These are phyloP conservation scores for Sicyos edulis DNA, from an alignment of 306 rosid species.

Conservation along the genomic window DNA sequence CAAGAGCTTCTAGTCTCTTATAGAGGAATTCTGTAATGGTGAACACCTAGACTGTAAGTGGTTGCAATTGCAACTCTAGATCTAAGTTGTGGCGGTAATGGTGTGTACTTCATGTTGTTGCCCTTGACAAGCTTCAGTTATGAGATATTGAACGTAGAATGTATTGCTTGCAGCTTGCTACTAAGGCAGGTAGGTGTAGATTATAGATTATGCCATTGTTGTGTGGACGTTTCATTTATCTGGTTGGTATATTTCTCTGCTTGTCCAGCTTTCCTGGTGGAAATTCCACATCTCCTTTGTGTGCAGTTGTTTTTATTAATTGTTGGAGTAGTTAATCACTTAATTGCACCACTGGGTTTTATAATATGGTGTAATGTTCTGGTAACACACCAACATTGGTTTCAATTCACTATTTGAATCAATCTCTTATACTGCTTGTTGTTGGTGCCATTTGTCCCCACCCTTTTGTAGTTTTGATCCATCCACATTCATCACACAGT, in stretches of 20 bases:
- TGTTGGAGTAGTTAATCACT: neutral
- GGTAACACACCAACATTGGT: too few species aligned
- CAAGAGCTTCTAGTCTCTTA: neutral
- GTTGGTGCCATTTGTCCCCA: too few species aligned
- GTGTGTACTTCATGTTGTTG: neutral
- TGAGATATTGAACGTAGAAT: neutral
- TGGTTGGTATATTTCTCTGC: neutral
- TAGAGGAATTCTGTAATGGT: neutral
- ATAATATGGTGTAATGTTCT: neutral
- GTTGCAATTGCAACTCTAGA: neutral
- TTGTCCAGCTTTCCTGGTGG: neutral
- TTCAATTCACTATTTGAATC: too few species aligned
- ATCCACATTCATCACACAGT: too few species aligned
- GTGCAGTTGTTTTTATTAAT: neutral
- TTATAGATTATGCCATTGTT: neutral
- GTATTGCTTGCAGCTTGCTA: neutral
- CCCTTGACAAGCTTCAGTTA: constrained; percentile 6
- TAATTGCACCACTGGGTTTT: neutral
- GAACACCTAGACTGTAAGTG: neutral
- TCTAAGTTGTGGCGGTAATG: neutral
- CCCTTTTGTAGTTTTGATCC: too few species aligned
- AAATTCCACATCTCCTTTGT: constrained; percentile 4
- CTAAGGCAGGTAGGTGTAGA: neutral
- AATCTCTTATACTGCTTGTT: too few species aligned
- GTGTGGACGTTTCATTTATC: neutral